Evolutionary conservation across 2,329 filamentous ascomycete species (phyloP), one percentile per base, ranked within the genome.

Genomic region (Aspergillus hiratsukae): DNA sequence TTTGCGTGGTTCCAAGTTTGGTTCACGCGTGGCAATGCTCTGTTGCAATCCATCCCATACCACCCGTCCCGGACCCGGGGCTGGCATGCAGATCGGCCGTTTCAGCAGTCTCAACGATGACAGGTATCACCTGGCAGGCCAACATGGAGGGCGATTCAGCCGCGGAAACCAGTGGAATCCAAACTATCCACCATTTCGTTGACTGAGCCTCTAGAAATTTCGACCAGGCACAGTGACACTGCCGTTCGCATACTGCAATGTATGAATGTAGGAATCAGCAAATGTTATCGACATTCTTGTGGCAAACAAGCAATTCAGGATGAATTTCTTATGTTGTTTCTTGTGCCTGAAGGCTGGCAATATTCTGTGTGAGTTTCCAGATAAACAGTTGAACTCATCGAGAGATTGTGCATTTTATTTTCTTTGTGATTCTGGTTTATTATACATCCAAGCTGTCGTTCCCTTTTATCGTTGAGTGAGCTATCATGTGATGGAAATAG

Each of bases 21-120:
- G 94, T 59, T 99, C 94, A 58, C 90, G 94, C 56, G 94, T 99
- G 60, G 94, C 94, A 31, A 97, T 99, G 93, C 88, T 99, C 54
- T 99, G 95, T 79, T 96, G 91, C 77, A 97, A 97, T 75, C 93
- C 92, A 40, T 91, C 90, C 49, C 86, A 91, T 64, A 84, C 89
- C 52, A 97, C 91, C 65, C 90, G 92, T 54, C 92, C 93, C 59
- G 93, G 92, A 45, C 91, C 92, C 62, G 89, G 90, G 29, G 83
- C 86, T 64, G 89, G 90, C 21, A 81, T 87, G 58, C 80, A 85
- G 58, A 81, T 89, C 53, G 85, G 76, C 60, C 79, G 80, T 50
- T 80, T 79, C 64, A 73, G 86, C 72, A 81, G 81, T 59, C 81
- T 83, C 55, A 70, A 66, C 27, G 73, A 76, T 28, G 74, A 76